These are phyloP conservation scores for Amorphotheca resinae DNA, from an alignment of 495 filamentous ascomycete genomes.

Conservation along the genomic window DNA sequence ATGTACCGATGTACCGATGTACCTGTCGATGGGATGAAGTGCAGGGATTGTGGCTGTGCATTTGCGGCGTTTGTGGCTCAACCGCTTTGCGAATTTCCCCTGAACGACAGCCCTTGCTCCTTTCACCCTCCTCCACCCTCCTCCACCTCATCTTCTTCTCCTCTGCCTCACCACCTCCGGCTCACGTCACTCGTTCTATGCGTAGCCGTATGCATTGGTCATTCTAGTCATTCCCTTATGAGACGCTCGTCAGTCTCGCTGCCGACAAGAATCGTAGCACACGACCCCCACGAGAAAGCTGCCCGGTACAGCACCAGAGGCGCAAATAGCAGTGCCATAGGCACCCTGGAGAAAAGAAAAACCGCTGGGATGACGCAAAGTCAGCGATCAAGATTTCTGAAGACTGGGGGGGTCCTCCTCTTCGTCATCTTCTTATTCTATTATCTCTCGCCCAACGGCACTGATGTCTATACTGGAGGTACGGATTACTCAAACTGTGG, in stretches of 20 bases:
- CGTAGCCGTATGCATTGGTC: background rate
- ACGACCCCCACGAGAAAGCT: constrained; percentile 47
- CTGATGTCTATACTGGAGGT: constrained; percentile 32
- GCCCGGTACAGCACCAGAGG: constrained; percentile 32
- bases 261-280: constrained; percentile 37
- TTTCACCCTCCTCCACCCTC: background rate
- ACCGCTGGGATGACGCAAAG: constrained; percentile 53
- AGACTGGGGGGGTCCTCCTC: constrained; percentile 67
- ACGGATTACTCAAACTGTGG: constrained; percentile 1
- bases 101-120: no score
- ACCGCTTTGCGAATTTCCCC: no score
- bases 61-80: background rate
- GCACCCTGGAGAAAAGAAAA: constrained; percentile 36
- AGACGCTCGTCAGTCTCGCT: constrained; percentile 46
- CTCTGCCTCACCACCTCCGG: background rate
- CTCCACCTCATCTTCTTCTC: background rate
- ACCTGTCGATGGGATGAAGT: background rate
- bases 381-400: constrained; percentile 66
- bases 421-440: constrained; percentile 64
- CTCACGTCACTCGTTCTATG: background rate
- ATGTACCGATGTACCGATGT: no score
- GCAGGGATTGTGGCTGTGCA: background rate
- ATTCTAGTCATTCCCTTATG: constrained; percentile 31
- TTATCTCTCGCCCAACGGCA: constrained; percentile 49
- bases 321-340: constrained; percentile 25